phyloP scores from a whole-genome alignment of 257 asterid species.

The Forsythia suspensa region DNA sequence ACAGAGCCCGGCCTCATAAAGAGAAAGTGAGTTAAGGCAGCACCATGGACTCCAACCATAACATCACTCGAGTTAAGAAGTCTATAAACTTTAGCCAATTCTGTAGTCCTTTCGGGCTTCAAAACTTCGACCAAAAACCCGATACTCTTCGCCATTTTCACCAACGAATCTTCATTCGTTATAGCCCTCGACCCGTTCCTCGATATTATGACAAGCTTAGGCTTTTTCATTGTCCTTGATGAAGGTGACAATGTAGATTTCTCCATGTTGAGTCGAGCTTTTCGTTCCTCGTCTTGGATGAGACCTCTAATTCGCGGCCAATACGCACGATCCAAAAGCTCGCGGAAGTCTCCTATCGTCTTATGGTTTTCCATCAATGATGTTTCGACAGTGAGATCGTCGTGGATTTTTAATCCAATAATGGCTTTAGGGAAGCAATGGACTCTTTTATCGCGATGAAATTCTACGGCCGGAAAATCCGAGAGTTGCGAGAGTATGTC shows the following conservation, averaged over 20 bases:
- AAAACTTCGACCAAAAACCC: constrained; percentile 72
- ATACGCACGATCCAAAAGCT: constrained; percentile 61
- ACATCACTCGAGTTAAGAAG: constrained; percentile 79
- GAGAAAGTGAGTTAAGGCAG: constrained; percentile 90
- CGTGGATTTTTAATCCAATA: constrained; percentile 70
- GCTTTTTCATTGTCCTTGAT: constrained; percentile 21
- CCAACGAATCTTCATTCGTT: constrained; percentile 54
- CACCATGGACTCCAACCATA: constrained; percentile 92
- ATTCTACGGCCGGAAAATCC: constrained; percentile 61
- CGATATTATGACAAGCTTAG: constrained; percentile 69
- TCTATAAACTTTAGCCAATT: constrained; percentile 61
- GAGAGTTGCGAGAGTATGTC: constrained; percentile 66
- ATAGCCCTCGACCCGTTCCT: constrained; percentile 78
- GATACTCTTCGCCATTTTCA: constrained; percentile 43
- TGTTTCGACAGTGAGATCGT: constrained; percentile 63
- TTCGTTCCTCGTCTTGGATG: constrained; percentile 52
- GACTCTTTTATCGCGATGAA: constrained; percentile 38
- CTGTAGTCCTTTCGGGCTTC: constrained; percentile 62
- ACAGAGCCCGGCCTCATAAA: constrained; percentile 77
- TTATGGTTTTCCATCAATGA: constrained; percentile 42
- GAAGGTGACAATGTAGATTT: constrained; percentile 16
- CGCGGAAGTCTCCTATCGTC: constrained; percentile 57
- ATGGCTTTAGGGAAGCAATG: constrained; percentile 86
- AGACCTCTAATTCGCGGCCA: constrained; percentile 62
- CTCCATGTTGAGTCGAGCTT: constrained; percentile 20